Percentiles rank a stretch among this genome's conserved stretches.
Conservation (phyloP, 176 grass and related monocot genomes). For the Lolium perenne region DNA sequence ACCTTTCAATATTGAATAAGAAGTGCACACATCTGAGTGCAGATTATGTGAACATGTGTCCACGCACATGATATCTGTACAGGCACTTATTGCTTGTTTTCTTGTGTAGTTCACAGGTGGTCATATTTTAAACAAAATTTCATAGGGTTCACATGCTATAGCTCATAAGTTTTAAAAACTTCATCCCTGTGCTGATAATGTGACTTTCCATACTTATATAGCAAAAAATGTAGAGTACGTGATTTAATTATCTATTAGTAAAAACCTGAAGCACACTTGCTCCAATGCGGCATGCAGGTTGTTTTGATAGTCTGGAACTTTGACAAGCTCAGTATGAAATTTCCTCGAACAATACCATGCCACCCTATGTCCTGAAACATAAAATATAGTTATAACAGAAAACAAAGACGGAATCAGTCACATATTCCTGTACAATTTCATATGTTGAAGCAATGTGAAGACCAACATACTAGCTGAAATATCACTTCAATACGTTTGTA, state of each 20-base stretch:
- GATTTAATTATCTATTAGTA: neutral
- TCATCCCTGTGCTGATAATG: neutral
- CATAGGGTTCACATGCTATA: neutral
- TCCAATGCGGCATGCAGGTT: neutral
- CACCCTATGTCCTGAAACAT: constrained; percentile 13
- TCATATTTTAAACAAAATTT: neutral
- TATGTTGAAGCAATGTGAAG: neutral
- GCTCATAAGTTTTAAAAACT: neutral
- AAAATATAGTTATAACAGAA: constrained; percentile 12
- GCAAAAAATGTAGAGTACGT: neutral
- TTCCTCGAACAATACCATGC: neutral
- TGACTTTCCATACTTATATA: neutral
- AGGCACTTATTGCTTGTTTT: constrained; percentile 18
- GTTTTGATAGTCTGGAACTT: neutral
- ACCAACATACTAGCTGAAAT: neutral
- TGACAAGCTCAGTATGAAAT: constrained; percentile 1
- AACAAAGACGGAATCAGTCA: neutral
- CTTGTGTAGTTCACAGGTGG: neutral
- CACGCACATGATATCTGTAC: neutral
- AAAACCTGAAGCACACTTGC: neutral
- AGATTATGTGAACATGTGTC: constrained; percentile 23
- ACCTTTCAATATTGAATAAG: neutral
- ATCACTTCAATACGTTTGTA: neutral
- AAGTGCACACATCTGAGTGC: constrained; percentile 17
- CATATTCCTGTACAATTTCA: neutral